Evolutionary conservation across 768 basidiomycete species (phyloP), one percentile per base, ranked within the genome.

Genomic region (Cystobasidium ongulense): DNA sequence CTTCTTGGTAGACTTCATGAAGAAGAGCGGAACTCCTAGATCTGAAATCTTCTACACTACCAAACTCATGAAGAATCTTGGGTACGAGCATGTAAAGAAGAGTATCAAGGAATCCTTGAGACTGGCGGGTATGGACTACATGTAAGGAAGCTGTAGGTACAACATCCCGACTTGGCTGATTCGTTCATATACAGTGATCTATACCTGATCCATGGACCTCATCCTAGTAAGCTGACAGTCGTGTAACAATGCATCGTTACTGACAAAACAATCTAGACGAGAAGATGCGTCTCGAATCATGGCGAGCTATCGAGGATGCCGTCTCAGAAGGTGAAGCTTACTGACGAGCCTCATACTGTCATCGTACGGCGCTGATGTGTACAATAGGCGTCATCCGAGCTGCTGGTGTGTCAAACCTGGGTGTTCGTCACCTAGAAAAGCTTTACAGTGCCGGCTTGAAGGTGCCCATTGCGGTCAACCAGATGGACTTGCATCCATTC

Each of bases 161-260:
- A 39, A 35, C 31, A 61, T n/a, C 53, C 33, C 2, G 39, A 46
- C n/a, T 67, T 27, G 23, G 62, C 71, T 74, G 35, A 23, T 7
- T 33, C 61, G 43, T 27, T 61, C 68, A 86, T 13, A n/a, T 36
- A 86, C 77, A 86, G 89, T 74, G 88, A 90, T 77, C 81, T 90
- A 10, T 90, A 89, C 81, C 84, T 89, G 70, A 84, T 90, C 36
- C 88, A 90, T 76, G 86, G 85, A 18, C 88, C 89, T 5, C 82
- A 87, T 57, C 88, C 88, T 54, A 50, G 65, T 67, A 53, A 46
- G 65, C 17, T 29, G 52, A 15, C 4, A 11, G 33, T 27, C 33
- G 13, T 31, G 2, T 59, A 21, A 5, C 8, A 2, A 3, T 31
- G 27, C 13, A 59, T 17, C 29, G 13, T 11, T 27, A 38, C 63